Base-by-base conservation (phyloP, 768 basidiomycete genomes). In the Nidularia pulvinata region DNA sequence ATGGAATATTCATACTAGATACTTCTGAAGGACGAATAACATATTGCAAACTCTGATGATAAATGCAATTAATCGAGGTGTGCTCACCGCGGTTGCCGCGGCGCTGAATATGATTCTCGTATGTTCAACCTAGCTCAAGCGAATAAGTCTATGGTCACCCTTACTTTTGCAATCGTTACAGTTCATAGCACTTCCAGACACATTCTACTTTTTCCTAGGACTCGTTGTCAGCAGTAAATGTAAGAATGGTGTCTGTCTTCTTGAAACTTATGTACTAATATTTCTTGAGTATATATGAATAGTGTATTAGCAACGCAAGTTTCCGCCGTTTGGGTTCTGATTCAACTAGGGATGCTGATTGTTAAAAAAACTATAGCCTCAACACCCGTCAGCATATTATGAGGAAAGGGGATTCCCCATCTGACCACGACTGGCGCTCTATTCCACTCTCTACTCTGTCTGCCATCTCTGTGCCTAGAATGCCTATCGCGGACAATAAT, bases 121-220 rank as follows among this genome's bases (percentile, higher is more conserved):
- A 7, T 46, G 56, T 47, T 14, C 32, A 16, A 14, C 45, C 13
- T 22, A 7, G n/a, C 16, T 42, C 33, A 37, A n/a, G n/a, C n/a
- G n/a, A n/a, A n/a, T n/a, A n/a, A n/a, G n/a, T n/a, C n/a, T 14
- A 16, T 3, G 13, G 34, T 44, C 11, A 9, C 25, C 51, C n/a
- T 46, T 36, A 13, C 14, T 52, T n/a, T 22, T 39, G n/a, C 37
- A 9, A 39, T 39, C 49, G 13, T 7, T 16, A 22, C 33, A 64
- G 63, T 64, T 64, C 35, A 36, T 61, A 4, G 33, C 55, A 7
- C 37, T 52, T 13, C 63, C 61, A 14, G 48, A 51, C 10, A 64
- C 56, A 3, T 62, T 60, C 35, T 64, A 59, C 33, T 64, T 60
- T 47, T 64, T 59, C 44, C 46, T 64, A n/a, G 63, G 59, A 14